phyloP scores from a whole-genome alignment of 805 yeast species.

The Cyberlindnera subsufficiens region DNA sequence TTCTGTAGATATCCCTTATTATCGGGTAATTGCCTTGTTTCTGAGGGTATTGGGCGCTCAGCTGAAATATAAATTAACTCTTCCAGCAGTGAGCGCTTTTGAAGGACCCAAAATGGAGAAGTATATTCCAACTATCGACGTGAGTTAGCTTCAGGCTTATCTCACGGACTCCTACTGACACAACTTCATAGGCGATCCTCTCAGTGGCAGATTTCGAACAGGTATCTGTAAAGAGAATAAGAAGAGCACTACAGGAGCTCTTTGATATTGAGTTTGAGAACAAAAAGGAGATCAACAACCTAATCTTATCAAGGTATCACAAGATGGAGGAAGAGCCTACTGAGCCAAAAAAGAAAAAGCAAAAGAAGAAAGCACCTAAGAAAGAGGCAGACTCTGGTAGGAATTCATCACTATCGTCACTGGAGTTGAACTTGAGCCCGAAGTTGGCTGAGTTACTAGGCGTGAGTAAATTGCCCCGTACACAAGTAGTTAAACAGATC shows the following conservation, averaged over 20 bases:
- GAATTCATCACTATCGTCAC: slow-evolving; percentile 26
- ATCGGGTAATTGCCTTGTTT: background rate
- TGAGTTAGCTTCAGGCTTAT: slow-evolving; percentile 24
- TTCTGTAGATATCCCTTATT: too few species aligned
- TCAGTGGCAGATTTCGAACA: slow-evolving; percentile 63
- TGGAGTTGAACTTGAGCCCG: slow-evolving; percentile 43
- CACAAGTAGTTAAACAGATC: slow-evolving; percentile 61
- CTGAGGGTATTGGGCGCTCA: background rate
- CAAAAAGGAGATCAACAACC: slow-evolving; percentile 51
- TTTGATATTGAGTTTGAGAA: slow-evolving; percentile 49
- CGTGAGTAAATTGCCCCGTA: slow-evolving; percentile 44
- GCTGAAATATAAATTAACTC: background rate
- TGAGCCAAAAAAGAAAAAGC: slow-evolving; percentile 10
- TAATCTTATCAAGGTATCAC: slow-evolving; percentile 55
- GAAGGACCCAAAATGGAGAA: background rate
- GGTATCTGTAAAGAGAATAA: slow-evolving; percentile 64
- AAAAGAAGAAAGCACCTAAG: background rate
- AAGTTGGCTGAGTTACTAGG: slow-evolving; percentile 47
- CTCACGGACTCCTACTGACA: slow-evolving; percentile 2
- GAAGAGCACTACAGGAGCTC: slow-evolving; percentile 67
- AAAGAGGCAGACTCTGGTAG: slow-evolving; percentile 5
- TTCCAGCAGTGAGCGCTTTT: background rate
- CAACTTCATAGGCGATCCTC: slow-evolving; percentile 51
- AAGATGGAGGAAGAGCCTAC: slow-evolving; percentile 31
- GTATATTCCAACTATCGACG: slow-evolving; percentile 62